Evolutionary conservation across 2,329 filamentous ascomycete genomes (phyloP).

Genomic region (Diplodia intermedia): DNA sequence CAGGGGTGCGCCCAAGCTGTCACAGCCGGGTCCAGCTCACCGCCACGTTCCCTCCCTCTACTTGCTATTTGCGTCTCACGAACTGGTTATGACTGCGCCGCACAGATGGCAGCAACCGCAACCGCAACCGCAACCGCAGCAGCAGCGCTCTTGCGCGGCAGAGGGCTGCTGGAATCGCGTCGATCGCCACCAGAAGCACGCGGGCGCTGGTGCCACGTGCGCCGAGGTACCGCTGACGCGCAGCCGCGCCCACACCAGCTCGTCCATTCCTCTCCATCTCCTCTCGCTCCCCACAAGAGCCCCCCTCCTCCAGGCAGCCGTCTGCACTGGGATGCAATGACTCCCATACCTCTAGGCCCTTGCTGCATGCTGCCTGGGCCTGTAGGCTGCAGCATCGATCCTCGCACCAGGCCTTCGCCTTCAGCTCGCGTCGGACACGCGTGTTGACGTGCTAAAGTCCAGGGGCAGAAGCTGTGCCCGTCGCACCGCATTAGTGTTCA

Average conservation of each 20-base stretch:
- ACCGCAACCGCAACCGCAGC: not conserved
- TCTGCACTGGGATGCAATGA: not conserved
- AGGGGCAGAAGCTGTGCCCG: not conserved
- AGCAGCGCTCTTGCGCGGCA: not conserved
- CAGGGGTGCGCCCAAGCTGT: constrained; percentile 14
- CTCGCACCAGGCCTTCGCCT: not conserved
- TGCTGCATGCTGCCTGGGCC: not conserved
- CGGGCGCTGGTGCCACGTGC: constrained; percentile 21
- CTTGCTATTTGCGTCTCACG: constrained; percentile 2
- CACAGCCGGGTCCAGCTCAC: not conserved
- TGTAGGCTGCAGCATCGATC: constrained; percentile 10
- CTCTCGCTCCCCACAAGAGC: no score
- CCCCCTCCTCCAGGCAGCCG: constrained; percentile 3
- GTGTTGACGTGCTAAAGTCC: not conserved
- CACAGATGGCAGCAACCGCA: not conserved
- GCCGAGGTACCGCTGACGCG: not conserved
- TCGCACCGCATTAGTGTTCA: constrained; percentile 12
- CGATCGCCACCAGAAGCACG: constrained; percentile 13
- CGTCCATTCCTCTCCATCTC: no score
- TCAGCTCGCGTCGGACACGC: not conserved
- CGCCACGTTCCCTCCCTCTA: constrained; percentile 17
- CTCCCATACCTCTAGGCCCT: not conserved
- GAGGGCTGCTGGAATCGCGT: not conserved
- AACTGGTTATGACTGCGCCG: not conserved
- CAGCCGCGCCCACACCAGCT: no score